Percentiles rank a stretch among this genome's conserved stretches.
These are phyloP conservation scores for Xylaria cubensis DNA, from an alignment of 495 filamentous ascomycete species.

Conservation along the genomic window DNA sequence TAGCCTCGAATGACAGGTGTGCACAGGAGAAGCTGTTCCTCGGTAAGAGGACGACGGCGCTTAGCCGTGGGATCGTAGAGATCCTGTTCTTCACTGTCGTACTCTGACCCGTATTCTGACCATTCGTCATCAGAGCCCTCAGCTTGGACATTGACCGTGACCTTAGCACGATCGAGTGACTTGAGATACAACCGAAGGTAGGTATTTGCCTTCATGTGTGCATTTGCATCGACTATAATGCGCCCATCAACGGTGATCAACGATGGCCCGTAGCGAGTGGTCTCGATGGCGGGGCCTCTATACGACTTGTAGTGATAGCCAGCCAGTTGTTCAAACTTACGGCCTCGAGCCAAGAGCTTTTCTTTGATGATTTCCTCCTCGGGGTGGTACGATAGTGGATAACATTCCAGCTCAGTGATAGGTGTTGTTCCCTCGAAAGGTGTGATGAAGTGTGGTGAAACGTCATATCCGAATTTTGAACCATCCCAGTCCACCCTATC, in stretches of 20 bases:
- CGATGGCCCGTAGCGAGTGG: background rate
- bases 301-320: constrained; percentile 70
- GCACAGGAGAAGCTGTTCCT: constrained; percentile 52
- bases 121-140: background rate
- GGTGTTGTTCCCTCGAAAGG: constrained; percentile 62
- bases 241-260: constrained; percentile 4
- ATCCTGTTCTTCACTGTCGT: background rate
- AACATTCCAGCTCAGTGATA: constrained; percentile 61
- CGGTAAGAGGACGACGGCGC: constrained; percentile 39
- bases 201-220: background rate
- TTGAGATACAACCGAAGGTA: background rate
- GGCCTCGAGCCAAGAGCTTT: constrained; percentile 54
- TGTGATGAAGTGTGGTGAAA: constrained; percentile 51
- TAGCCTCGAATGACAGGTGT: constrained; percentile 52
- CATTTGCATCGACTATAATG: background rate
- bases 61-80: background rate
- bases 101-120: background rate
- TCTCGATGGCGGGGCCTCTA: constrained; percentile 49
- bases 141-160: background rate
- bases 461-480: constrained; percentile 58
- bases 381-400: constrained; percentile 63
- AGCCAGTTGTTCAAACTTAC: constrained; percentile 56
- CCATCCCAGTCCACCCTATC: constrained; percentile 67
- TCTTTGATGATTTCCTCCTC: constrained; percentile 48
- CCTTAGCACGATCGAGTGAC: background rate